A percentile compares a stretch with the other conserved stretches of the same genome.
phyloP scores from a whole-genome alignment of 2,329 filamentous ascomycete species.

The Biscogniauxia marginata region DNA sequence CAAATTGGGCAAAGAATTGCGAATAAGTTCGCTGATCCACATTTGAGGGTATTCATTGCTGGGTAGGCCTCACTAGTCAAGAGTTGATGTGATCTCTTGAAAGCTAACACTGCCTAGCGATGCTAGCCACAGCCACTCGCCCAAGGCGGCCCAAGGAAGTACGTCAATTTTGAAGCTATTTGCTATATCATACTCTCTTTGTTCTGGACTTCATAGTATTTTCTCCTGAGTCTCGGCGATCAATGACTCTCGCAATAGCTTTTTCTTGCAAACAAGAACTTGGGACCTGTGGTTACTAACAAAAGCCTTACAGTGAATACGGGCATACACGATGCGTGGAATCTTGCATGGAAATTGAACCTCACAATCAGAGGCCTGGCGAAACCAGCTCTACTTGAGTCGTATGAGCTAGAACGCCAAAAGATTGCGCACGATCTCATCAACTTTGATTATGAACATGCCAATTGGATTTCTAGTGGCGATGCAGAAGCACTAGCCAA shows the following conservation, averaged over 20 bases:
- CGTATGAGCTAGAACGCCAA: slow-evolving; percentile 62
- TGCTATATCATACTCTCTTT: no score
- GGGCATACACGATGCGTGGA: slow-evolving; percentile 56
- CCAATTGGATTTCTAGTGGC: slow-evolving; percentile 58
- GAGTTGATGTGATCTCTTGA: background rate
- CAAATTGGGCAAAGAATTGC: slow-evolving; percentile 70
- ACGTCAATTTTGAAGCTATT: no score
- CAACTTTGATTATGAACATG: slow-evolving; percentile 57
- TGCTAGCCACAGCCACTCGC: slow-evolving; percentile 62
- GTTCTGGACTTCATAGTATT: no score
- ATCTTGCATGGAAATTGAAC: slow-evolving; percentile 45
- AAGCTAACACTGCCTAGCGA: slow-evolving; percentile 49
- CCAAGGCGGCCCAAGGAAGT: slow-evolving; percentile 60
- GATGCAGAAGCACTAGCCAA: slow-evolving; percentile 62
- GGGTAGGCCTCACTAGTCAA: slow-evolving; percentile 30
- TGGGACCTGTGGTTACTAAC: no score
- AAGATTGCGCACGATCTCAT: slow-evolving; percentile 60
- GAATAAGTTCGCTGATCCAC: slow-evolving; percentile 63
- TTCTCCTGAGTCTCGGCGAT: no score
- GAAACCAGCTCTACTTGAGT: slow-evolving; percentile 53
- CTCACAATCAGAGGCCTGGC: slow-evolving; percentile 55
- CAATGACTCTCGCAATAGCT: no score
- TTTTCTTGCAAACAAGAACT: background rate
- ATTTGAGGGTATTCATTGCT: slow-evolving; percentile 62
- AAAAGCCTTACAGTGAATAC: slow-evolving; percentile 41